A percentile compares a stretch with the other conserved stretches of the same genome.
phyloP scores from a whole-genome alignment of 2,329 filamentous ascomycete genomes.

The Coleophoma eucalyptorum region DNA sequence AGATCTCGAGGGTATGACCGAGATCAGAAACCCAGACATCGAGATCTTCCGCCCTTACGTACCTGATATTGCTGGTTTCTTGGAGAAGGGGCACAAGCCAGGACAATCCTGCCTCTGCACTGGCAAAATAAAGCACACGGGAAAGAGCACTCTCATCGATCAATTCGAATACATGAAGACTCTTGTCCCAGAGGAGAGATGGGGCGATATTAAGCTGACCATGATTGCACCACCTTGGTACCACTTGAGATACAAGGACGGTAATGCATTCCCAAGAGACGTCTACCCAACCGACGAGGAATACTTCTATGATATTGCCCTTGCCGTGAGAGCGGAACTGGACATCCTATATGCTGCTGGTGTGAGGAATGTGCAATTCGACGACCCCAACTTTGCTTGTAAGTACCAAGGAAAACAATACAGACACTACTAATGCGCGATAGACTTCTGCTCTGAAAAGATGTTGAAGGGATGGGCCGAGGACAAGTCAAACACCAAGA shows the following conservation, averaged over 20 bases:
- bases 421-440: too few relatives aligned
- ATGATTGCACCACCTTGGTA: conserved; percentile 67
- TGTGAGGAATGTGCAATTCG: conserved; percentile 49
- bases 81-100: conserved; percentile 40
- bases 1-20: conserved; percentile 22
- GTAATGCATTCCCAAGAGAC: conserved; percentile 46
- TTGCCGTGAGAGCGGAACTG: conserved; percentile 48
- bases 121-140: conserved; percentile 42
- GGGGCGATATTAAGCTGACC: conserved; percentile 67
- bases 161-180: conserved; percentile 52
- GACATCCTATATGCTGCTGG: conserved; percentile 52
- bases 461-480: conserved; percentile 67
- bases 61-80: conserved; percentile 37
- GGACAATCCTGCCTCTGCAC: conserved; percentile 42
- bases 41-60: conserved; percentile 36
- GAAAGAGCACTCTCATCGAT: conserved; percentile 35
- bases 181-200: conserved; percentile 55
- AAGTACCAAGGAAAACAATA: conserved; percentile 25
- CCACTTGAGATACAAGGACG: conserved; percentile 57
- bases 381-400: conserved; percentile 62
- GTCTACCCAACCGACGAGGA: conserved; percentile 49
- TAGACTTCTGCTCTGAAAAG: conserved; percentile 70
- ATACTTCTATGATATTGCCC: conserved; percentile 51
- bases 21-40: conserved; percentile 25
- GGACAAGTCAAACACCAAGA: conserved; percentile 51